A percentile compares a stretch with the other conserved stretches of the same genome.
Evolutionary conservation across 2,329 filamentous ascomycete species (phyloP).

Genomic region (Aureobasidium namibiae): DNA sequence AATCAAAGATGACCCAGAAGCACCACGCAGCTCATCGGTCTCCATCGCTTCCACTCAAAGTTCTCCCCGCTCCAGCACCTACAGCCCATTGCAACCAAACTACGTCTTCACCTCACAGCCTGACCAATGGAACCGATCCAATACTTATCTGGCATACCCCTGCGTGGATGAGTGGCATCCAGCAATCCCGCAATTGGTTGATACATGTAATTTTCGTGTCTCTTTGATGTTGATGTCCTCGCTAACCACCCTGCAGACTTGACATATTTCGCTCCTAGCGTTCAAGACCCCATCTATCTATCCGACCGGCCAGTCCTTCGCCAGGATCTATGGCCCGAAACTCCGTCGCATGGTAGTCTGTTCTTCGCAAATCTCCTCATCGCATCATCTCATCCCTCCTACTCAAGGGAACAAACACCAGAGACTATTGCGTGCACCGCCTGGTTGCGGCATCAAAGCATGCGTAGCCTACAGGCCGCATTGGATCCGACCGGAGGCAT

Average conservation of each 20-base stretch:
- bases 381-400: conserved; percentile 17
- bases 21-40: neutral
- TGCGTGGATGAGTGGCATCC: neutral
- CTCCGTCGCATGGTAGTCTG: conserved; percentile 15
- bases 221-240: neutral
- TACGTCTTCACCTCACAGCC: neutral
- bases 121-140: neutral
- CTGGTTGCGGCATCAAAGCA: conserved; percentile 13
- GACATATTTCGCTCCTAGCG: neutral
- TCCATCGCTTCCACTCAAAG: neutral
- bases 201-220: neutral
- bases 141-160: neutral
- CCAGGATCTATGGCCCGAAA: conserved; percentile 17
- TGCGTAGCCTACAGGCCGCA: conserved; percentile 14
- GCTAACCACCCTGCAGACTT: neutral
- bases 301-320: conserved; percentile 17
- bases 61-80: neutral
- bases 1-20: neutral
- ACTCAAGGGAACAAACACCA: conserved; percentile 13
- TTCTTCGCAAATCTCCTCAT: conserved; percentile 18
- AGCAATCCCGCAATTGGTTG: neutral
- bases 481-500: conserved; percentile 9
- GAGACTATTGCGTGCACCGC: neutral
- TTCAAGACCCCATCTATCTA: neutral
- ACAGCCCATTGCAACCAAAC: neutral